These are phyloP conservation scores for Rhizopogon parksii DNA, from an alignment of 1,284 basidiomycete genomes.

Conservation along the genomic window DNA sequence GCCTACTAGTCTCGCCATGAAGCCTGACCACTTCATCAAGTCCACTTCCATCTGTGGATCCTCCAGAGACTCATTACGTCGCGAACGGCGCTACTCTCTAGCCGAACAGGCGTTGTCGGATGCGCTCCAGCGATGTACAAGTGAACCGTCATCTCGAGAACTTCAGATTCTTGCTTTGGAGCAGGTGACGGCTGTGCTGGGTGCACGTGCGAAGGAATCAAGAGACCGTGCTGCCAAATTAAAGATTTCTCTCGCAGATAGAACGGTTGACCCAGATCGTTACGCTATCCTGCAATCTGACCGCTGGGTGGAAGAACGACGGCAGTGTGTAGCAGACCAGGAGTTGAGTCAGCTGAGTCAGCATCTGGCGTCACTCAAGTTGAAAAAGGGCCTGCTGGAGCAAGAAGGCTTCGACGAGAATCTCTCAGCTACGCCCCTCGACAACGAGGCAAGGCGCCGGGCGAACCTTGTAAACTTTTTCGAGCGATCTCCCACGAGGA, in stretches of 20 bases:
- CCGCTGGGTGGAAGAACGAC: constrained; percentile 46
- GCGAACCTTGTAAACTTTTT: constrained; percentile 37
- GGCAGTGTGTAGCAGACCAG: constrained; percentile 30
- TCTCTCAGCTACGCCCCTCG: constrained; percentile 18
- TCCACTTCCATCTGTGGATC: constrained; percentile 18
- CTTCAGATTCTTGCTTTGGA: constrained; percentile 42
- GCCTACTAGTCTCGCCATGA: constrained; percentile 13
- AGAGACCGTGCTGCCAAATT: constrained; percentile 36
- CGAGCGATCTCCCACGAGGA: constrained; percentile 27
- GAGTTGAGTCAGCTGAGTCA: constrained; percentile 28
- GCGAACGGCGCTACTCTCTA: constrained; percentile 32
- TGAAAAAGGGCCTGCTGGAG: constrained; percentile 9
- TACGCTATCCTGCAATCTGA: constrained; percentile 36
- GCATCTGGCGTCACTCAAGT: constrained; percentile 21
- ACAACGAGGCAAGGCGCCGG: constrained; percentile 28
- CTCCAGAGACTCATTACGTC: constrained; percentile 18
- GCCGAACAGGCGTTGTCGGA: constrained; percentile 34
- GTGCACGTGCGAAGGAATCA: constrained; percentile 39
- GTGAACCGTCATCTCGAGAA: constrained; percentile 31
- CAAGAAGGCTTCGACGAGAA: constrained; percentile 15
- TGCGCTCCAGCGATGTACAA: constrained; percentile 25
- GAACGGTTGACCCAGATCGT: constrained; percentile 29
- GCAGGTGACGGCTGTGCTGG: constrained; percentile 35
- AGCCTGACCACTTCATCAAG: constrained; percentile 1
- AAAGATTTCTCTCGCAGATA: constrained; percentile 32